Evolutionary conservation across 768 basidiomycete genomes (phyloP).

Genomic region (Rhodosporidiobolus sp.): DNA sequence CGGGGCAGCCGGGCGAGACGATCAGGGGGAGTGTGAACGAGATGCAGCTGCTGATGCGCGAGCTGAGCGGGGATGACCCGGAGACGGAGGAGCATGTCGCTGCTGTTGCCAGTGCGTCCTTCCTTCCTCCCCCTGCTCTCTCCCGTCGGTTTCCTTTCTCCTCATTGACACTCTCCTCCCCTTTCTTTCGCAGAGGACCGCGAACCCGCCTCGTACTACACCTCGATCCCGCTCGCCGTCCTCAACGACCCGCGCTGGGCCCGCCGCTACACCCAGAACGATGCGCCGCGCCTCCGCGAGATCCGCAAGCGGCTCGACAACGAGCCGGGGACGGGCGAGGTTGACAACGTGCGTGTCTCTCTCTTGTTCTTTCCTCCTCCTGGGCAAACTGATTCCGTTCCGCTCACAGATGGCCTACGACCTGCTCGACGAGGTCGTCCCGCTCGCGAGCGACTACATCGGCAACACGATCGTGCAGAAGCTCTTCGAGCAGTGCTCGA

Average conservation of each 20-base stretch:
- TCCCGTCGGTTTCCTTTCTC: slow-evolving; percentile 6
- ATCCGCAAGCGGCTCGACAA: slow-evolving; percentile 86
- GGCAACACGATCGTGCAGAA: slow-evolving; percentile 75
- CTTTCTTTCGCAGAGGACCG: slow-evolving; percentile 67
- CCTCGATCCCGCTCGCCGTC: slow-evolving; percentile 83
- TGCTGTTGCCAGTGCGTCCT: slow-evolving; percentile 73
- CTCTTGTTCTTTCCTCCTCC: too few relatives aligned
- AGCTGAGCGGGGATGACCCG: slow-evolving; percentile 70
- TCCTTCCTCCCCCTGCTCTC: slow-evolving; percentile 3
- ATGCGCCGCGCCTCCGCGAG: slow-evolving; percentile 88
- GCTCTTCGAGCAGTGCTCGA: slow-evolving; percentile 84
- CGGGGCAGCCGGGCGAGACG: slow-evolving; percentile 43
- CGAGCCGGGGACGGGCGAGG: slow-evolving; percentile 62
- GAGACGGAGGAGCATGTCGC: slow-evolving; percentile 82
- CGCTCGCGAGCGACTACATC: slow-evolving; percentile 94
- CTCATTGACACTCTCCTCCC: background rate
- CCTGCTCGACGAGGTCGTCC: slow-evolving; percentile 90
- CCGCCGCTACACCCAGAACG: slow-evolving; percentile 56
- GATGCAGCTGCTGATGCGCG: slow-evolving; percentile 95
- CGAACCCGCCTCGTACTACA: slow-evolving; percentile 92
- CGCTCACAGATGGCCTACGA: slow-evolving; percentile 66
- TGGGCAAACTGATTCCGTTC: background rate
- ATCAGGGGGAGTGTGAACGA: slow-evolving; percentile 60
- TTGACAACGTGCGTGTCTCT: slow-evolving; percentile 60
- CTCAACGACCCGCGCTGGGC: slow-evolving; percentile 36